These are phyloP conservation scores for Lactuca sativa DNA, from an alignment of 129 eudicot genomes.

Conservation along the genomic window DNA sequence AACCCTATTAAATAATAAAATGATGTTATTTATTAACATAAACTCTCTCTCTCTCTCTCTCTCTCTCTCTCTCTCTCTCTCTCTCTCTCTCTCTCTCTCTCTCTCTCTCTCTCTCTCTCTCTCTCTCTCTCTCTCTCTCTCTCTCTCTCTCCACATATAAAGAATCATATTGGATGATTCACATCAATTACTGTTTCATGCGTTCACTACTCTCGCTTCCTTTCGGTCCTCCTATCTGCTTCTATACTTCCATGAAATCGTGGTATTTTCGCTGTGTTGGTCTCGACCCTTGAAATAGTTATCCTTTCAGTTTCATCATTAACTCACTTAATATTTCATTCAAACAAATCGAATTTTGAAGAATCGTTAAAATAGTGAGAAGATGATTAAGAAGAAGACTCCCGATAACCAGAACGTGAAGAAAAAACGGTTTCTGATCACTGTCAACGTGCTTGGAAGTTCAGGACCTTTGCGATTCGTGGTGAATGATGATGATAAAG, in stretches of 20 bases:
- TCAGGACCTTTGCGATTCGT: constrained; percentile 60
- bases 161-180: constrained; percentile 38
- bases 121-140: too few species aligned
- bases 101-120: too few species aligned
- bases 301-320: constrained; percentile 1
- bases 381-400: constrained; percentile 25
- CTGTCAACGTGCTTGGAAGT: constrained; percentile 53
- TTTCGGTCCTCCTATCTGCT: background rate
- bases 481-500: constrained; percentile 47
- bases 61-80: too few species aligned
- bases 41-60: too few species aligned
- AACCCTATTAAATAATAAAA: too few species aligned
- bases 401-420: background rate
- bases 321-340: background rate
- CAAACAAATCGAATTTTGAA: background rate
- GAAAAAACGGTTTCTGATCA: constrained; percentile 43
- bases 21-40: too few species aligned
- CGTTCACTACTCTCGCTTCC: constrained; percentile 23
- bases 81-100: too few species aligned
- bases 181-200: constrained; percentile 22
- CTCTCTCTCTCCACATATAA: too few species aligned
- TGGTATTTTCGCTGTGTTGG: constrained; percentile 45
- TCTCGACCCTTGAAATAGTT: constrained; percentile 31
- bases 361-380: background rate
- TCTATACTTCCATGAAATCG: constrained; percentile 28